Percentiles rank a stretch among this genome's conserved stretches.
Evolutionary conservation across 1,284 basidiomycete species (phyloP).

Genomic region (Ustilago sp.): DNA sequence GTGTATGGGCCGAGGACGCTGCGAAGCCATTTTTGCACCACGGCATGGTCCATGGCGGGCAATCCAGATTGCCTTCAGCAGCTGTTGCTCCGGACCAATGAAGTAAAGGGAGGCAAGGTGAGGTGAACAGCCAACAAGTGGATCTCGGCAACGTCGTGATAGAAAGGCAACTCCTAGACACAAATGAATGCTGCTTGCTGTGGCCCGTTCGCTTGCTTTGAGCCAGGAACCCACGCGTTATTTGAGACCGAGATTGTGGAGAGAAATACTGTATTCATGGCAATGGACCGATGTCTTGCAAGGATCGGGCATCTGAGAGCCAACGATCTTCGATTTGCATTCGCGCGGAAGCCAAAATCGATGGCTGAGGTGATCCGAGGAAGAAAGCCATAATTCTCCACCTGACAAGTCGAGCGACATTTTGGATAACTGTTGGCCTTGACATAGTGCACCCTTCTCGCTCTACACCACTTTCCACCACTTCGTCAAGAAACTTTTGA

Average conservation of each 20-base stretch:
- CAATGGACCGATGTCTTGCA: slow-evolving; percentile 20
- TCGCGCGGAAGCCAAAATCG: not conserved
- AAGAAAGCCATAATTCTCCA: slow-evolving; percentile 30
- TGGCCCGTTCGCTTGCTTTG: slow-evolving; percentile 29
- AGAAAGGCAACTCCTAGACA: not conserved
- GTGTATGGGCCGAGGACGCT: slow-evolving; percentile 72
- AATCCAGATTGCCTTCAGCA: not conserved
- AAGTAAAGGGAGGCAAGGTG: not conserved
- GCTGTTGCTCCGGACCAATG: not conserved
- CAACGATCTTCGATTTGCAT: not conserved
- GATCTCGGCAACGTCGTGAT: slow-evolving; percentile 1
- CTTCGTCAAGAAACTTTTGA: not conserved
- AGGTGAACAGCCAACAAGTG: not conserved
- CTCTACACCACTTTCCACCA: not conserved
- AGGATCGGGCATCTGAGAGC: slow-evolving; percentile 10
- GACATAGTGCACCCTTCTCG: not conserved
- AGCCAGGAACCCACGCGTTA: slow-evolving; percentile 1
- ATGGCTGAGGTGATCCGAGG: slow-evolving; percentile 41
- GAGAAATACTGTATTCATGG: not conserved
- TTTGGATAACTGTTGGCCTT: not conserved
- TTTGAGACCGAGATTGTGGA: not conserved
- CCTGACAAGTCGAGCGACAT: slow-evolving; percentile 2
- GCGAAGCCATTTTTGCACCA: slow-evolving; percentile 65
- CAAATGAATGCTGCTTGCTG: not conserved
- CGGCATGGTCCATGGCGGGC: slow-evolving; percentile 59